Conservation (phyloP, 257 asterid genomes). For the Striga asiatica region DNA sequence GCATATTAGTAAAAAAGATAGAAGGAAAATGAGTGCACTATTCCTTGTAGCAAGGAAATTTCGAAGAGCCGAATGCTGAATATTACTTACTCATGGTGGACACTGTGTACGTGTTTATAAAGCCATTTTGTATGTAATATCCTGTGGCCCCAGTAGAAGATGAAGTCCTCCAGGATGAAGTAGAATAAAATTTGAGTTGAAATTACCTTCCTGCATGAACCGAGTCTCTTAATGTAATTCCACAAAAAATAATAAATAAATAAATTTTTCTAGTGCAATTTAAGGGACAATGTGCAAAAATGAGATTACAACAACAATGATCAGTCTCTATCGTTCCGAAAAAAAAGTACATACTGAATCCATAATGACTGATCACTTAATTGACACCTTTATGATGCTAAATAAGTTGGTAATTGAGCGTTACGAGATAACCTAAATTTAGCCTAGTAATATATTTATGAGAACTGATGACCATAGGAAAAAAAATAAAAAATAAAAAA, state of each 20-base stretch:
- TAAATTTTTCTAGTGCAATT: neutral
- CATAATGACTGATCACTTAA: constrained; percentile 1
- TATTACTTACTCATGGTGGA: constrained; percentile 88
- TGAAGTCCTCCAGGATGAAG: constrained; percentile 87
- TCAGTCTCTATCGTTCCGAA: too few relatives aligned
- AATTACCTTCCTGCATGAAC: constrained; percentile 73
- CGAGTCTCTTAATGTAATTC: constrained; percentile 12
- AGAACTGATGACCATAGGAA: too few relatives aligned
- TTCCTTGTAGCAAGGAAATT: neutral
- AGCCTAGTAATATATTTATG: constrained; percentile 5
- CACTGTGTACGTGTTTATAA: constrained; percentile 97
- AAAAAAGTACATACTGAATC: neutral
- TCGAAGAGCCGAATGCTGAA: constrained; percentile 10
- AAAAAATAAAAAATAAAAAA: too few relatives aligned
- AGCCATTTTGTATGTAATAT: constrained; percentile 96
- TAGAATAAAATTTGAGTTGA: constrained; percentile 79
- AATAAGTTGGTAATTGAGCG: constrained; percentile 1
- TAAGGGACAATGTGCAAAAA: neutral
- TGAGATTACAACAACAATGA: constrained; percentile 3
- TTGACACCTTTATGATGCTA: constrained; percentile 14
- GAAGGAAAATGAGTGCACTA: neutral
- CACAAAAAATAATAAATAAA: neutral
- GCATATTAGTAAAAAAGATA: constrained; percentile 1
- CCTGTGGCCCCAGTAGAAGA: constrained; percentile 98
- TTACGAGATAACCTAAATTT: neutral